Evolutionary conservation across 2,329 filamentous ascomycete genomes (phyloP), one percentile per base, ranked within the genome.

Genomic region (Knufia petricola): DNA sequence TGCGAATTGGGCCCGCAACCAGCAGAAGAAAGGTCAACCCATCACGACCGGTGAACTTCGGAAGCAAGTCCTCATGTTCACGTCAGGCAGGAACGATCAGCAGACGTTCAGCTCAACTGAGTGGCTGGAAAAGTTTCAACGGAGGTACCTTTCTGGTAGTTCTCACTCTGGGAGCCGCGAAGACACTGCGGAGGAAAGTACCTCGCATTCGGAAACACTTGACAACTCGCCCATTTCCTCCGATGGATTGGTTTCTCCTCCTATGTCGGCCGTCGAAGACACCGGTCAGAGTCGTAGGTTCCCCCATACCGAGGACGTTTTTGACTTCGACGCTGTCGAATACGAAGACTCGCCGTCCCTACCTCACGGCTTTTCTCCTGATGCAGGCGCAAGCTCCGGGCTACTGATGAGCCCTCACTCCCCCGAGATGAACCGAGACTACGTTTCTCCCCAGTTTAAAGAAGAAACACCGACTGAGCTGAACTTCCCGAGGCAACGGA

Each of bases 61-160:
- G 13, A 57, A 56, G 40, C 55, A 59, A 45, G 56, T 51, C 1
- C 50, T 52, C 28, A 53, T 56, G 13, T 57, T 57, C 49, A 57
- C 56, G 1, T 57, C 57, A 38, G 57, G 55, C 43, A 53, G 56
- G 39, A 57, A 43, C 44, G 56, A 59, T 50, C 56, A 59, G 45
- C 53, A 52, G 15, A 47, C 55, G 24, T 47, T 57, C 19, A 57
- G 87, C 55, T 92, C 79, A 57, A 72, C 79, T 24, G 81, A 75
- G 57, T 95, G 90, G 89, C 75, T 96, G 28, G 87, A 95, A 61
- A 94, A 92, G 63, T 96, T 96, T 73, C 95, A 95, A 71, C 80
- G 87, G 63, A 95, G 90, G 69, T 84, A 94, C 63, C 81, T 48
- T 76, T 54, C 61, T 83, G 9, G 65, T 72, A 56, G 72, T 67